These are phyloP conservation scores for Ganoderma lingzhi DNA, from an alignment of 1,284 basidiomycete genomes.

Conservation along the genomic window DNA sequence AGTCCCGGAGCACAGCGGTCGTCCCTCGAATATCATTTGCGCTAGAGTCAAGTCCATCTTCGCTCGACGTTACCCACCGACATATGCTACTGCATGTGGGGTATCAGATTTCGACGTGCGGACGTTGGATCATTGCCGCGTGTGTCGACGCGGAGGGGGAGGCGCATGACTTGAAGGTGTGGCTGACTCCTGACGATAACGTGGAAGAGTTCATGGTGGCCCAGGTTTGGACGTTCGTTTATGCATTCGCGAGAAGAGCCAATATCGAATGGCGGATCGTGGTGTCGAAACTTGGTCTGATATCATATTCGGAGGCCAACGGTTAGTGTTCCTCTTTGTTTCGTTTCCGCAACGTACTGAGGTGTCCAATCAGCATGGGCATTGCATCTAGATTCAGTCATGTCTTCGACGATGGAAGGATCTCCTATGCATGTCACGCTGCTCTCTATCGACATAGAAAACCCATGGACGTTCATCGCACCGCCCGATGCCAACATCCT, in stretches of 20 bases:
- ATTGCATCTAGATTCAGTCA: slow-evolving; percentile 51
- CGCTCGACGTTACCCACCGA: slow-evolving; percentile 74
- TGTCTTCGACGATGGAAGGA: slow-evolving; percentile 44
- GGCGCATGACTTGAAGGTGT: slow-evolving; percentile 69
- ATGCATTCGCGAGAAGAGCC: slow-evolving; percentile 64
- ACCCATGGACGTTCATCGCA: slow-evolving; percentile 56
- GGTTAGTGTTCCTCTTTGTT: slow-evolving; percentile 54
- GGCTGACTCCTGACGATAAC: slow-evolving; percentile 60
- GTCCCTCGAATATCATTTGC: slow-evolving; percentile 48
- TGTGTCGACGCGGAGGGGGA: slow-evolving; percentile 83
- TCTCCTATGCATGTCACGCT: slow-evolving; percentile 62
- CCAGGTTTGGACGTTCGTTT: slow-evolving; percentile 74
- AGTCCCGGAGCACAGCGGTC: slow-evolving; percentile 19
- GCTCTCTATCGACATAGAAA: slow-evolving; percentile 61
- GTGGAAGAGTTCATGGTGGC: slow-evolving; percentile 52
- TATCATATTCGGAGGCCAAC: slow-evolving; percentile 66
- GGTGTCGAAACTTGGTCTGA: slow-evolving; percentile 69
- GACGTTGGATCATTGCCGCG: slow-evolving; percentile 79
- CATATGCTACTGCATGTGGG: slow-evolving; percentile 79
- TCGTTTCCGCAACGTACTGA: slow-evolving; percentile 12
- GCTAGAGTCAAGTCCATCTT: slow-evolving; percentile 52
- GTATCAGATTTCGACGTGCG: slow-evolving; percentile 68
- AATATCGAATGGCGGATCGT: slow-evolving; percentile 84
- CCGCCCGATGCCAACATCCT: slow-evolving; percentile 24
- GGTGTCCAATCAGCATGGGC: slow-evolving; percentile 66